Base-by-base conservation (phyloP, 2,329 filamentous ascomycete genomes). In the Botrytis squamosa region DNA sequence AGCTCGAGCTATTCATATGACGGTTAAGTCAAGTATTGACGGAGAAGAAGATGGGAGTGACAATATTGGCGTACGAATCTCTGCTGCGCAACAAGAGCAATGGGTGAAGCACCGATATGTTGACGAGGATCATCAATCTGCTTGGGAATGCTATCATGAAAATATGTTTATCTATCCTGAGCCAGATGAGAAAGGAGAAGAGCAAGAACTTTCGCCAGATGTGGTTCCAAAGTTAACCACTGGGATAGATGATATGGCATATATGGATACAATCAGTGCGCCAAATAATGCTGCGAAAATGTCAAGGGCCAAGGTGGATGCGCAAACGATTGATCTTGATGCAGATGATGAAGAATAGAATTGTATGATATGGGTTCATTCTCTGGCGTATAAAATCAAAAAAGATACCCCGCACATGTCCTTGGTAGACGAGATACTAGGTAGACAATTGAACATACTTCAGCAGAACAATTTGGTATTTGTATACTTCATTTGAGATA, bases 31-130 rank as follows among this genome's bases (percentile, higher is more conserved):
- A 55, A 88, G 89, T 2, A 88, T 89, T 65, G 90, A 92, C 77
- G 90, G 90, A 73, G 91, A 92, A 70, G 86, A 86, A 64, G 85
- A 89, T 72, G 86, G 89, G 20, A 90, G 89, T 38, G 88, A 92
- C 77, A 95, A 90, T 52, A 96, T 92, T 85, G 91, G 88, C 75
- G 88, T 92, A 80, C 89, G 94, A 44, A 88, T 98, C 76, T 89
- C 92, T 78, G 84, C 87, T 63, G 94, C 97, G 62, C 93, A 97
- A 84, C 88, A 90, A 70, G 95, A 99, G 81, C 85, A 87, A 73
- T 99, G 96, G 96, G 88, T 89, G 76, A 88, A 87, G 75, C 88
- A 97, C 82, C 86, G 89, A 75, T 98, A 95, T 85, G 87, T 92
- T 70, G 93, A 97, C 81, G 93, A 97, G 82, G 92, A 96, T 79